A percentile compares a stretch with the other conserved stretches of the same genome.
These are phyloP conservation scores for Papiliotrema terrestris DNA, from an alignment of 1,284 basidiomycete species.

Conservation along the genomic window DNA sequence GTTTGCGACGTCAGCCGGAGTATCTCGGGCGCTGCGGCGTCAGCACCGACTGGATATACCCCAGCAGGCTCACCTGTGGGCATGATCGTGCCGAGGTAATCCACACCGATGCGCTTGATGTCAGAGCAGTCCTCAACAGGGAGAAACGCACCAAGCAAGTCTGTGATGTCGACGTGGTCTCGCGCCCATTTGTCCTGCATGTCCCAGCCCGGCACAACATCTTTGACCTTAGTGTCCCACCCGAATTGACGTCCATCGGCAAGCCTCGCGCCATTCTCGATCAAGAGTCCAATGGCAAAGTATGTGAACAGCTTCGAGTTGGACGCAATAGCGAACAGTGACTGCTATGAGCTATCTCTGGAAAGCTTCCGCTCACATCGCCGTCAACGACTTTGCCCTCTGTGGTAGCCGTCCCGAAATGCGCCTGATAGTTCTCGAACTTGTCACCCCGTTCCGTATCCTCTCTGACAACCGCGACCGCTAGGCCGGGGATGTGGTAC, in stretches of 20 bases:
- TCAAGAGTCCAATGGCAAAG: slow-evolving; percentile 44
- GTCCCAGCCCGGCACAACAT: slow-evolving; percentile 15
- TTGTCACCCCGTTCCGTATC: no score
- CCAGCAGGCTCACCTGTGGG: slow-evolving; percentile 6
- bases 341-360: not conserved
- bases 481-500: no score
- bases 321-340: slow-evolving; percentile 49
- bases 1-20: no score
- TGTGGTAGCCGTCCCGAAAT: no score
- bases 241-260: slow-evolving; percentile 23
- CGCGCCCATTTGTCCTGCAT: slow-evolving; percentile 13
- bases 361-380: no score
- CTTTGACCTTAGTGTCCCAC: slow-evolving; percentile 42
- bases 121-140: not conserved
- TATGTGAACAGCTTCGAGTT: slow-evolving; percentile 51
- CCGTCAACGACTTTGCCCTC: no score
- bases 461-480: no score
- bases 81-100: slow-evolving; percentile 18
- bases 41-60: no score
- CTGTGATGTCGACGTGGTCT: slow-evolving; percentile 9
- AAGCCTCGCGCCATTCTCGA: slow-evolving; percentile 39
- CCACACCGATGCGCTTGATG: slow-evolving; percentile 14
- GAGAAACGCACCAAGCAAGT: slow-evolving; percentile 24
- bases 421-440: no score
- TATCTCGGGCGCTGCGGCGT: no score